phyloP scores from a whole-genome alignment of 2,329 filamentous ascomycete species.

The Cadophora gregata region DNA sequence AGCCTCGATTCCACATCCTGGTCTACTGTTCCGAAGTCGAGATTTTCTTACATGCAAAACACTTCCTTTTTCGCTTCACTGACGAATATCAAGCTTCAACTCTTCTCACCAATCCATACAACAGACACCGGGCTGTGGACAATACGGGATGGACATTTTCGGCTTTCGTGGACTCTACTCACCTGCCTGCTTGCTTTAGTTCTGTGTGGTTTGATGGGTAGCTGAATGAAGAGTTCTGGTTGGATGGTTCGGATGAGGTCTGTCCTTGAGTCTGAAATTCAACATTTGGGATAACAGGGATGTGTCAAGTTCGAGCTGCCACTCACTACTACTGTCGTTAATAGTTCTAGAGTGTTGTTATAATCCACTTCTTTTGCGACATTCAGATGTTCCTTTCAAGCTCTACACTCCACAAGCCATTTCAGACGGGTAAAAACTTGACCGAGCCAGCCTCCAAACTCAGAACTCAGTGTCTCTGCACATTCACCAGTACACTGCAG shows the following conservation, averaged over 20 bases:
- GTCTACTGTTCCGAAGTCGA: background rate
- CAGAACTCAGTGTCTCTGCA: background rate
- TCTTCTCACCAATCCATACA: background rate
- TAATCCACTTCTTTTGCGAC: conserved; percentile 3
- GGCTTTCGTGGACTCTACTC: background rate
- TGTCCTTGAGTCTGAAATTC: conserved; percentile 1
- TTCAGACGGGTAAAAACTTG: too few species aligned
- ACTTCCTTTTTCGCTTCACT: background rate
- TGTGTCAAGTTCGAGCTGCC: background rate
- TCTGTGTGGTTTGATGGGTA: background rate
- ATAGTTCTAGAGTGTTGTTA: conserved; percentile 8
- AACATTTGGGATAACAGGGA: conserved; percentile 4
- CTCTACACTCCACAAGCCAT: background rate
- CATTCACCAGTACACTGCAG: background rate
- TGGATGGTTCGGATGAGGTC: background rate
- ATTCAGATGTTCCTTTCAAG: background rate
- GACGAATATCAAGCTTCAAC: background rate
- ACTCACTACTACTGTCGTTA: conserved; percentile 5
- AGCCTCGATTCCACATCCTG: conserved; percentile 4
- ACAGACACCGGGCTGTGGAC: background rate
- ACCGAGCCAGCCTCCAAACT: too few species aligned
- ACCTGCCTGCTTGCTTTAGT: background rate
- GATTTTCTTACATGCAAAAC: background rate
- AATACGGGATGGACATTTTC: background rate
- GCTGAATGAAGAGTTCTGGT: background rate